These are phyloP conservation scores for Solanum bulbocastanum DNA, from an alignment of 257 asterid species.

Conservation along the genomic window DNA sequence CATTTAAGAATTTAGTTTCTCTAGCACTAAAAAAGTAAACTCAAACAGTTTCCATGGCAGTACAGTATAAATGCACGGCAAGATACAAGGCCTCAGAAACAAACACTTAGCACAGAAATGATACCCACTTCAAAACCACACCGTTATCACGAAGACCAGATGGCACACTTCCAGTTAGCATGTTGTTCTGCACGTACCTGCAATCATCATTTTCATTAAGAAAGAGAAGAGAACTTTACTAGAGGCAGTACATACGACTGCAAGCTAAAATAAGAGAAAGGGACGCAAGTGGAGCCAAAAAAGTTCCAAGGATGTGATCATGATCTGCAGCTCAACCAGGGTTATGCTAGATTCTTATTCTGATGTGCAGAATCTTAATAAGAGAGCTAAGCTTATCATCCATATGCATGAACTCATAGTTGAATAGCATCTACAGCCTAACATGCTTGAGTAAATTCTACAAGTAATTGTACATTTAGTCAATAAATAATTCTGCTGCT, in stretches of 20 bases:
- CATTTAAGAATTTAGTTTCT: background rate
- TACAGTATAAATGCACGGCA: background rate
- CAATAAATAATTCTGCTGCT: conserved; percentile 12
- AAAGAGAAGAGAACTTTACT: background rate
- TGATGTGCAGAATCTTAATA: background rate
- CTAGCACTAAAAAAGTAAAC: background rate
- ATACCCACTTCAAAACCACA: conserved; percentile 65
- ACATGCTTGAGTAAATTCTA: background rate
- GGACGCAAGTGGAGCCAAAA: background rate
- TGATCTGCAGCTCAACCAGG: background rate
- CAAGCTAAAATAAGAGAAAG: background rate
- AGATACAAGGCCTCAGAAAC: background rate
- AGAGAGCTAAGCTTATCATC: background rate
- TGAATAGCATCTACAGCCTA: background rate
- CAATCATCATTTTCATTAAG: conserved; percentile 9
- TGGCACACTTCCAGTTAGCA: conserved; percentile 63
- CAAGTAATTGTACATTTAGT: background rate
- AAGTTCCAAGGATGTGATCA: background rate
- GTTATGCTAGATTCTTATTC: background rate
- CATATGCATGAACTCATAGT: background rate
- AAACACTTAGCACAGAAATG: background rate
- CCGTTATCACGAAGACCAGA: conserved; percentile 54
- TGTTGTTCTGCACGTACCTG: conserved; percentile 85
- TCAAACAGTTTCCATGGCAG: background rate
- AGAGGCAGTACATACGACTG: background rate